Evolutionary conservation across 73 alveolate species (phyloP).

Genomic region (Blepharisma japonicum): DNA sequence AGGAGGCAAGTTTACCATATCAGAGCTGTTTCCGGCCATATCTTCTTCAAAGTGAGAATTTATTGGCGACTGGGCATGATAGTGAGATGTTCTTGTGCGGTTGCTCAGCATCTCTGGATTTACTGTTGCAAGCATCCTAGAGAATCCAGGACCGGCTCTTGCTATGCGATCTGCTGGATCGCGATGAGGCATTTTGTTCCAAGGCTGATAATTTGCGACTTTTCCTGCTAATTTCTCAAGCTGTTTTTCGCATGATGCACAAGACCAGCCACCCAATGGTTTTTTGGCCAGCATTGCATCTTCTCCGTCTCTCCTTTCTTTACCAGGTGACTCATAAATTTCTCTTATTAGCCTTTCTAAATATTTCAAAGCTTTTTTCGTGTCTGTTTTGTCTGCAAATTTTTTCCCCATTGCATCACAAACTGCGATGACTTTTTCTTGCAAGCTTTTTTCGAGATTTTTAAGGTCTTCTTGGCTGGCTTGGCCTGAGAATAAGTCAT

Average conservation of each 20-base stretch:
- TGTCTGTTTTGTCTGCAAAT: constrained; percentile 91
- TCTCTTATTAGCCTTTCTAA: constrained; percentile 82
- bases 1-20: no score
- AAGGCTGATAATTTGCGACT: constrained; percentile 66
- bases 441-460: constrained; percentile 54
- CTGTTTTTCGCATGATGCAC: constrained; percentile 82
- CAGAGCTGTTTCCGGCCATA: background rate
- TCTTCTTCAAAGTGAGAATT: background rate
- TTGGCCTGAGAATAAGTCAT: background rate
- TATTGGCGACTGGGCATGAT: background rate
- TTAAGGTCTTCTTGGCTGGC: constrained; percentile 8
- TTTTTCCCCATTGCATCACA: constrained; percentile 67
- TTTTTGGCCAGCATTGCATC: constrained; percentile 79
- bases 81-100: background rate
- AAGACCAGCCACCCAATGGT: constrained; percentile 74
- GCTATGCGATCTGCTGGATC: constrained; percentile 63
- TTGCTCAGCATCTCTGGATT: constrained; percentile 45
- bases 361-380: constrained; percentile 75
- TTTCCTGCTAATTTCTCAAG: constrained; percentile 60
- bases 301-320: constrained; percentile 48
- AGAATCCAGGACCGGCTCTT: constrained; percentile 60
- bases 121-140: constrained; percentile 74
- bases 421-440: constrained; percentile 71
- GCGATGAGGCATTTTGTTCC: constrained; percentile 71
- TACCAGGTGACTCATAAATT: constrained; percentile 43